phyloP scores from a whole-genome alignment of 306 rosid species.

The Trifolium dubium region DNA sequence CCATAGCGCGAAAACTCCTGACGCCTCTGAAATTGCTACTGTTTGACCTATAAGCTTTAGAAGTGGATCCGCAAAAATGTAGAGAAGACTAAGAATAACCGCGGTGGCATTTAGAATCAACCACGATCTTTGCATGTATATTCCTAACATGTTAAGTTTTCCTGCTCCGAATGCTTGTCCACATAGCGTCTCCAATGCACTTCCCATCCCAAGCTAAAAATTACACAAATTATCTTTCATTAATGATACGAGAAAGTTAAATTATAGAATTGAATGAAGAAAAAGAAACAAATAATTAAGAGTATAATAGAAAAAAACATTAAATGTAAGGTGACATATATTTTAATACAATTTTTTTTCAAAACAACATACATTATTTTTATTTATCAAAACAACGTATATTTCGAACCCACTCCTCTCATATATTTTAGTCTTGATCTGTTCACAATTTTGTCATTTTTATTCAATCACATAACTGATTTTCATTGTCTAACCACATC shows the following conservation, averaged over 20 bases:
- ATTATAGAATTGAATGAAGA: too few relatives aligned
- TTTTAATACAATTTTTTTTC: too few relatives aligned
- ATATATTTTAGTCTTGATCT: too few relatives aligned
- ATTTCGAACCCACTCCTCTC: too few relatives aligned
- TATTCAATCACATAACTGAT: background rate
- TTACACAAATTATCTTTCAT: background rate
- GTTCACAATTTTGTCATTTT: background rate
- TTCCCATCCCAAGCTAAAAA: conserved; percentile 86
- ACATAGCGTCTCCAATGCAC: conserved; percentile 87
- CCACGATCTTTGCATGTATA: conserved; percentile 93
- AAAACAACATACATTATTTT: too few relatives aligned
- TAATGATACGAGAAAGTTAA: too few relatives aligned
- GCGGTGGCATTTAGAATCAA: conserved; percentile 64
- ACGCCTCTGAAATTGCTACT: conserved; percentile 63
- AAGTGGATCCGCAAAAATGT: conserved; percentile 62
- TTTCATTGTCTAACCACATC: background rate
- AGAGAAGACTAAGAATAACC: conserved; percentile 46
- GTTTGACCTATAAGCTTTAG: conserved; percentile 70
- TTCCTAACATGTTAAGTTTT: conserved; percentile 73
- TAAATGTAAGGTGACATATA: too few relatives aligned
- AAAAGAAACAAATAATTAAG: too few relatives aligned
- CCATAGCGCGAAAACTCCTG: conserved; percentile 73
- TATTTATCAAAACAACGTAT: too few relatives aligned
- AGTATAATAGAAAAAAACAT: too few relatives aligned
- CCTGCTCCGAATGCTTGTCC: conserved; percentile 94